Percentiles rank a stretch among this genome's conserved stretches.
Evolutionary conservation across 768 basidiomycete species (phyloP).

Genomic region (Kwoniella sp.): DNA sequence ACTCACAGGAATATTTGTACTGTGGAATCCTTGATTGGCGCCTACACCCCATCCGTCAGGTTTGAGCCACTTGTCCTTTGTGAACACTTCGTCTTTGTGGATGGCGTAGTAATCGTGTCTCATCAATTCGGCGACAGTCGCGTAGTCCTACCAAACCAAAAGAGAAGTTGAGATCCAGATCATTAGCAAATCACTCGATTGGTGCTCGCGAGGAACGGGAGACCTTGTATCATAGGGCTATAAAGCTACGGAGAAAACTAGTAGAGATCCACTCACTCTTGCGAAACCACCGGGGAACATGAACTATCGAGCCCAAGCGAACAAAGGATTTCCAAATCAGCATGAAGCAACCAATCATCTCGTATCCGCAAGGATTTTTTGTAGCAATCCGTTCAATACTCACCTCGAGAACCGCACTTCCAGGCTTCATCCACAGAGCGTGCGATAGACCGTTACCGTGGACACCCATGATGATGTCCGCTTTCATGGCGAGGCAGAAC

Average conservation of each 20-base stretch:
- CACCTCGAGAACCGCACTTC: slow-evolving; percentile 42
- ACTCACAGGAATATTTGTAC: slow-evolving; percentile 27
- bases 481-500: slow-evolving; percentile 35
- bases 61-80: slow-evolving; percentile 28
- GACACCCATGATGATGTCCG: slow-evolving; percentile 44
- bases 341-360: too few relatives aligned
- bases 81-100: slow-evolving; percentile 36
- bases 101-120: slow-evolving; percentile 44
- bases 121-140: slow-evolving; percentile 37
- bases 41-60: slow-evolving; percentile 28
- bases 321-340: background rate
- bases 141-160: slow-evolving; percentile 36
- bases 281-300: slow-evolving; percentile 42
- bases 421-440: slow-evolving; percentile 45
- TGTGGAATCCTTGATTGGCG: slow-evolving; percentile 26
- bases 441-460: slow-evolving; percentile 50
- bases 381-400: slow-evolving; percentile 6
- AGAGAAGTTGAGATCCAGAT: too few relatives aligned
- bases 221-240: too few relatives aligned
- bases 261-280: slow-evolving; percentile 29
- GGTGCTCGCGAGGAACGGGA: too few relatives aligned
- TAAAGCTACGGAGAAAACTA: background rate
- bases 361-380: background rate
- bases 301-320: slow-evolving; percentile 20
- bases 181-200: too few relatives aligned